These are phyloP conservation scores for Aspergillus clavatus DNA, from an alignment of 2,329 filamentous ascomycete genomes.

Conservation along the genomic window DNA sequence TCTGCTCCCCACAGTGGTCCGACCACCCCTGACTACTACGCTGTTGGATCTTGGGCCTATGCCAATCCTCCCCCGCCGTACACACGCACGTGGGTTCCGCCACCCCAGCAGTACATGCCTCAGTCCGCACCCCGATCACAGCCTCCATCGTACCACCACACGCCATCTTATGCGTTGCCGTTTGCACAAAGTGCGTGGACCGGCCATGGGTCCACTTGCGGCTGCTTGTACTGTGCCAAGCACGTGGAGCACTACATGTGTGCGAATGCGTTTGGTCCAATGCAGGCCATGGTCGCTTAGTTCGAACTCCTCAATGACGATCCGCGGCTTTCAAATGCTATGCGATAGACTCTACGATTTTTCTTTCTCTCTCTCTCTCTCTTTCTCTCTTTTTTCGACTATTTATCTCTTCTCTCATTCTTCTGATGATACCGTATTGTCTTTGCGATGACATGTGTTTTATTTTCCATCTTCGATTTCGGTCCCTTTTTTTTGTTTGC, in stretches of 20 bases:
- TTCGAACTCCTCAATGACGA: no score
- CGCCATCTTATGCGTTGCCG: constrained; percentile 44
- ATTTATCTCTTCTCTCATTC: constrained; percentile 14
- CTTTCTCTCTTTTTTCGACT: constrained; percentile 20
- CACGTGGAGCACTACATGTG: constrained; percentile 49
- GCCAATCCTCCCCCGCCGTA: constrained; percentile 40
- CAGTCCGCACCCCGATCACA: constrained; percentile 39
- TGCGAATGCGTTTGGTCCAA: constrained; percentile 37
- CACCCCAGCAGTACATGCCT: constrained; percentile 33
- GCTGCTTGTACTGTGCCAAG: constrained; percentile 46
- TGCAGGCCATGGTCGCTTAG: constrained; percentile 45
- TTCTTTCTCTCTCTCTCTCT: constrained; percentile 25
- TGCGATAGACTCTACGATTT: constrained; percentile 7
- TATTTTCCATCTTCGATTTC: constrained; percentile 25
- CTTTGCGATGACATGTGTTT: constrained; percentile 24
- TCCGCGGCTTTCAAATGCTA: constrained; percentile 7
- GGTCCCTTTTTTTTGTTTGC: constrained; percentile 30
- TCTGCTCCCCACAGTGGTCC: constrained; percentile 47
- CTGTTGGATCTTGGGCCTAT: constrained; percentile 41
- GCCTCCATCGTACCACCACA: constrained; percentile 45
- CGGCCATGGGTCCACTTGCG: constrained; percentile 44
- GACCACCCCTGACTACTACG: constrained; percentile 45
- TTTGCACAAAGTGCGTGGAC: constrained; percentile 47
- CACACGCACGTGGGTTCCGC: constrained; percentile 37
- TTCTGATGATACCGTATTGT: constrained; percentile 29